phyloP scores from a whole-genome alignment of 257 asterid species.

The Solanum appendiculatum region DNA sequence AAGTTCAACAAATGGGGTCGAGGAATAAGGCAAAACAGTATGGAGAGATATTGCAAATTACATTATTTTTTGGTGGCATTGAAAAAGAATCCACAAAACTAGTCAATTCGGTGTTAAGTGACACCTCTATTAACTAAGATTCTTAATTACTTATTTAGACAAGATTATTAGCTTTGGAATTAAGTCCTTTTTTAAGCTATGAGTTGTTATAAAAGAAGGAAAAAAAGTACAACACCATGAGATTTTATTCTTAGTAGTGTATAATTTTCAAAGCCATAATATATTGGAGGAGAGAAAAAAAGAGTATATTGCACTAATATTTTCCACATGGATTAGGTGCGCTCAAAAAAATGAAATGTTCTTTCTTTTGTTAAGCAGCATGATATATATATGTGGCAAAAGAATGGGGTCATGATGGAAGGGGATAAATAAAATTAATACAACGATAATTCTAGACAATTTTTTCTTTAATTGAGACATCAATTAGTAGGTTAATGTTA shows the following conservation, averaged over 20 bases:
- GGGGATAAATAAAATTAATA: background rate
- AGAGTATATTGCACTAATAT: background rate
- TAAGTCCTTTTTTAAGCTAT: background rate
- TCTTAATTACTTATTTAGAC: background rate
- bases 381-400: background rate
- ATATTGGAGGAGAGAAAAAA: background rate
- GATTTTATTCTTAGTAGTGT: background rate
- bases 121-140: background rate
- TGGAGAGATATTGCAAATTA: background rate
- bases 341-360: background rate
- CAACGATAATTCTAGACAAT: background rate
- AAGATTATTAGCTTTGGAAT: background rate
- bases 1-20: background rate
- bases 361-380: background rate
- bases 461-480: background rate
- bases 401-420: background rate
- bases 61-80: background rate
- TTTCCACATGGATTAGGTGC: constrained; percentile 1
- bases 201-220: background rate
- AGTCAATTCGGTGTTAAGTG: background rate
- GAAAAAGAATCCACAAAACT: background rate
- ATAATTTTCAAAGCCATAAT: background rate
- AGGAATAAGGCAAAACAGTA: background rate
- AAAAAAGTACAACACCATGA: background rate
- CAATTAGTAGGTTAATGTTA: background rate